Percentiles rank a stretch among this genome's conserved stretches.
These are phyloP conservation scores for Fusarium paranaense DNA, from an alignment of 2,329 filamentous ascomycete genomes.

Conservation along the genomic window DNA sequence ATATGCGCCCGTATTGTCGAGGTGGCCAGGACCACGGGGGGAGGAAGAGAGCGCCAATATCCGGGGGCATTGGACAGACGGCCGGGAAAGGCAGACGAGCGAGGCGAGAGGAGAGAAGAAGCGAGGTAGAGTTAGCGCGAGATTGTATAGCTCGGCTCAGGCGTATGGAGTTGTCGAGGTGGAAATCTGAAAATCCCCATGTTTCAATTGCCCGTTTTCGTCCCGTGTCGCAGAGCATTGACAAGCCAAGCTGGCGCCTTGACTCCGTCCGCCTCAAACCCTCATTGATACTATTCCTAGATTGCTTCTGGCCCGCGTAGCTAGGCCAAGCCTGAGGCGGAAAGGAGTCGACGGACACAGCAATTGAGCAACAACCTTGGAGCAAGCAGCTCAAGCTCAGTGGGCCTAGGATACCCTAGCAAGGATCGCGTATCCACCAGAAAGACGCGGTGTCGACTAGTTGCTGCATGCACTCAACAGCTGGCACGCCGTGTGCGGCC, in stretches of 20 bases:
- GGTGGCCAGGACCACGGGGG: neutral
- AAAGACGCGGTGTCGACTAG: constrained; percentile 23
- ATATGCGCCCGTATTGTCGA: constrained; percentile 3
- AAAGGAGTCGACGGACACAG: neutral
- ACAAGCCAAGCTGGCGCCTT: neutral
- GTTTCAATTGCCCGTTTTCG: constrained; percentile 19
- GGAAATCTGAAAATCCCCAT: constrained; percentile 25
- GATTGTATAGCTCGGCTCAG: constrained; percentile 39
- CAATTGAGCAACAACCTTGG: neutral
- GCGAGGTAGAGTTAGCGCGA: constrained; percentile 27
- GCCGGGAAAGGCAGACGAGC: constrained; percentile 11
- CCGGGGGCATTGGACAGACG: constrained; percentile 24
- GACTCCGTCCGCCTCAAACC: neutral
- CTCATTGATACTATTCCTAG: constrained; percentile 3
- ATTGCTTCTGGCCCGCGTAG: constrained; percentile 10
- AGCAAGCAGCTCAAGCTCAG: constrained; percentile 14
- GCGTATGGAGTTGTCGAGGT: constrained; percentile 35
- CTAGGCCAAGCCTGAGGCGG: neutral
- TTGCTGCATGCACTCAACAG: constrained; percentile 46
- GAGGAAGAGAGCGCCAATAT: neutral
- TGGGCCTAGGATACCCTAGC: constrained; percentile 24
- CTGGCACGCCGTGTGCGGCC: constrained; percentile 29
- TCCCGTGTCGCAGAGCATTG: neutral
- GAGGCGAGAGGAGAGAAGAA: constrained; percentile 6
- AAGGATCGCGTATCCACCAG: constrained; percentile 24